Percentiles rank a stretch among this genome's conserved stretches.
These are phyloP conservation scores for Mortierella polycephala DNA, from an alignment of 371 early-diverging fungal genomes.

Conservation along the genomic window DNA sequence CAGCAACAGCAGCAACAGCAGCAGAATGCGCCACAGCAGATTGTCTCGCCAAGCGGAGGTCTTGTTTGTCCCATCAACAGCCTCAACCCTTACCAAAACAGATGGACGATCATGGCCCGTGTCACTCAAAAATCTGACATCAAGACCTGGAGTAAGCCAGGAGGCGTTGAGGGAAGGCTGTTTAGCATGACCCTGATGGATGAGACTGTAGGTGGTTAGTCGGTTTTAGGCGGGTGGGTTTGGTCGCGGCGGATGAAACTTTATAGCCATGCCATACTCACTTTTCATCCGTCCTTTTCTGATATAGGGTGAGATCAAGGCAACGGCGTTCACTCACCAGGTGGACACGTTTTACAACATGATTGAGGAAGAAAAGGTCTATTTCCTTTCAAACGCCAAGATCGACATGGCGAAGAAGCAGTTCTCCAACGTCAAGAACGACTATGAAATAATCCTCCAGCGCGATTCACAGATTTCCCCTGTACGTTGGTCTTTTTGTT, in stretches of 20 bases:
- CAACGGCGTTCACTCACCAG: slow-evolving; percentile 88
- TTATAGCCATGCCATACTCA: not conserved
- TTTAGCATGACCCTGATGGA: slow-evolving; percentile 92
- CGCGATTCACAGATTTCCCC: slow-evolving; percentile 67
- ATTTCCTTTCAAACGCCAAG: slow-evolving; percentile 84
- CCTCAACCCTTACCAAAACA: slow-evolving; percentile 84
- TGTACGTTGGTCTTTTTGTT: slow-evolving; percentile 53
- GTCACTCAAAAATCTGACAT: slow-evolving; percentile 88
- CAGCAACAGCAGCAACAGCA: slow-evolving; percentile 65
- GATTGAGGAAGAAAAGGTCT: slow-evolving; percentile 84
- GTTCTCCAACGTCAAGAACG: slow-evolving; percentile 83
- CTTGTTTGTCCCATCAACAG: slow-evolving; percentile 65
- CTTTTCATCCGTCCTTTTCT: slow-evolving; percentile 1
- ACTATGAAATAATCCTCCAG: slow-evolving; percentile 94
- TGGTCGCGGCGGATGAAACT: not conserved
- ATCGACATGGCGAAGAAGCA: slow-evolving; percentile 90
- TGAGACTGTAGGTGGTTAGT: slow-evolving; percentile 66
- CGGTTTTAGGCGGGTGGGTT: too few species aligned
- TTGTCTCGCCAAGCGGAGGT: slow-evolving; percentile 47
- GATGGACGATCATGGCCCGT: slow-evolving; percentile 94
- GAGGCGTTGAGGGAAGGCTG: slow-evolving; percentile 83
- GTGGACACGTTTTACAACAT: slow-evolving; percentile 79
- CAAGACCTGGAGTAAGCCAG: slow-evolving; percentile 80
- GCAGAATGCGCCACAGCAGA: slow-evolving; percentile 48
- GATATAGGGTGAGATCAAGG: slow-evolving; percentile 87